These are phyloP conservation scores for Narthecium ossifragum DNA, from an alignment of 106 monocot genomes.

Conservation along the genomic window DNA sequence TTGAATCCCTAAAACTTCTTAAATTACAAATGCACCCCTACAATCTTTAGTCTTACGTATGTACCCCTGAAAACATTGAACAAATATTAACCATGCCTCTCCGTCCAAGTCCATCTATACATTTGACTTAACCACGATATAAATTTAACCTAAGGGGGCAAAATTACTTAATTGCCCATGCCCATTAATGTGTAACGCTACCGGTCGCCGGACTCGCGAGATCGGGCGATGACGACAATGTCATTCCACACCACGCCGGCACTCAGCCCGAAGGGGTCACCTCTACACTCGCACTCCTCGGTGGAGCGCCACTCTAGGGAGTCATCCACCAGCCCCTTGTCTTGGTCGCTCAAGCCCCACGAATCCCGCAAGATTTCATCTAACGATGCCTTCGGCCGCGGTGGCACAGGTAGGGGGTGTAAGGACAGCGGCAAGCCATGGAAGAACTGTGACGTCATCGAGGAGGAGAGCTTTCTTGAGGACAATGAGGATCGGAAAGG, in stretches of 20 bases:
- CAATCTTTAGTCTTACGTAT: too few relatives aligned
- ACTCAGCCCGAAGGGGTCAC: constrained; percentile 59
- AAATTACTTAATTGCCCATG: too few relatives aligned
- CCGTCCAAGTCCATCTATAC: too few relatives aligned
- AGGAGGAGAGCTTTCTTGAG: constrained; percentile 63
- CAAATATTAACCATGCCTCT: too few relatives aligned
- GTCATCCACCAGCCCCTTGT: constrained; percentile 74
- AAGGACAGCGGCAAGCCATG: constrained; percentile 16
- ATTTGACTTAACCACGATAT: too few relatives aligned
- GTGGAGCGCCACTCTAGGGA: constrained; percentile 60
- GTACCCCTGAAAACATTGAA: too few relatives aligned
- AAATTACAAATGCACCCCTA: too few relatives aligned
- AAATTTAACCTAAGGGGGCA: too few relatives aligned
- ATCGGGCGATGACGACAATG: constrained; percentile 53
- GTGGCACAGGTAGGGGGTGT: neutral
- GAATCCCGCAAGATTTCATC: constrained; percentile 25
- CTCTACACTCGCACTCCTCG: constrained; percentile 69
- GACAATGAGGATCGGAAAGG: constrained; percentile 27
- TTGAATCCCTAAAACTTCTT: too few relatives aligned
- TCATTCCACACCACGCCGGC: constrained; percentile 63
- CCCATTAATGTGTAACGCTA: too few relatives aligned
- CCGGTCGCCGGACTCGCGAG: constrained; percentile 75
- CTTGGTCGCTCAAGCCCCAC: constrained; percentile 54
- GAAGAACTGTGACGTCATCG: constrained; percentile 57
- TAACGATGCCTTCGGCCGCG: constrained; percentile 8